These are phyloP conservation scores for Epichloe bromicola DNA, from an alignment of 2,329 filamentous ascomycete genomes.

Conservation along the genomic window DNA sequence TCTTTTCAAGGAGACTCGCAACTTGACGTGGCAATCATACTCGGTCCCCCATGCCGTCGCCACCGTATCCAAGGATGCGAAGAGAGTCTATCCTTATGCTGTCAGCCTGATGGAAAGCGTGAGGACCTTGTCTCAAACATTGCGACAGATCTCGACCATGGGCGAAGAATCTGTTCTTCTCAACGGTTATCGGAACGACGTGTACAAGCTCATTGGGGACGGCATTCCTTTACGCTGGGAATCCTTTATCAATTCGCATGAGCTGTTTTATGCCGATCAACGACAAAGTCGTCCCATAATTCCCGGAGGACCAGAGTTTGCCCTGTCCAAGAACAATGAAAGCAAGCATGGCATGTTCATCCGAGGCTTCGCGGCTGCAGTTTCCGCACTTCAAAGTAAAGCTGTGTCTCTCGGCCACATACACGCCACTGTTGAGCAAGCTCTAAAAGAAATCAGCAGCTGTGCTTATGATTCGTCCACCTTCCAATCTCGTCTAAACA, in stretches of 20 bases:
- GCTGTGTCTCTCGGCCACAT: conserved; percentile 66
- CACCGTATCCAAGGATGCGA: conserved; percentile 96
- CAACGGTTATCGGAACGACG: conserved; percentile 83
- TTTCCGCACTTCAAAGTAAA: conserved; percentile 81
- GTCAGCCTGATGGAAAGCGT: conserved; percentile 98
- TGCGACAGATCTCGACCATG: conserved; percentile 73
- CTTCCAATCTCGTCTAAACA: conserved; percentile 69
- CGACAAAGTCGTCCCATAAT: conserved; percentile 32
- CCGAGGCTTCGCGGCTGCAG: conserved; percentile 77
- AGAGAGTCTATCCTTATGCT: conserved; percentile 93
- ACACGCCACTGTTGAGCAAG: conserved; percentile 68
- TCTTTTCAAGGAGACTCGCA: conserved; percentile 95
- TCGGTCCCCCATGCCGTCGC: conserved; percentile 88
- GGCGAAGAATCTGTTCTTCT: conserved; percentile 76
- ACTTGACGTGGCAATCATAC: conserved; percentile 89
- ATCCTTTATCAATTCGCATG: conserved; percentile 93
- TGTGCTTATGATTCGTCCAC: conserved; percentile 72
- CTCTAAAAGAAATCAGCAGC: conserved; percentile 67
- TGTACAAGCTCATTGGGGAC: conserved; percentile 70
- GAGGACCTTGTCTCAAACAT: conserved; percentile 81
- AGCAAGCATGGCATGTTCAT: conserved; percentile 97
- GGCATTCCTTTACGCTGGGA: conserved; percentile 91
- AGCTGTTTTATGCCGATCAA: conserved; percentile 53
- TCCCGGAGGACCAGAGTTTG: conserved; percentile 26
- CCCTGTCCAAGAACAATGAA: conserved; percentile 47